Base-by-base conservation (phyloP, 192 early-diverging fungal species). In the Umbelopsis sp. region DNA sequence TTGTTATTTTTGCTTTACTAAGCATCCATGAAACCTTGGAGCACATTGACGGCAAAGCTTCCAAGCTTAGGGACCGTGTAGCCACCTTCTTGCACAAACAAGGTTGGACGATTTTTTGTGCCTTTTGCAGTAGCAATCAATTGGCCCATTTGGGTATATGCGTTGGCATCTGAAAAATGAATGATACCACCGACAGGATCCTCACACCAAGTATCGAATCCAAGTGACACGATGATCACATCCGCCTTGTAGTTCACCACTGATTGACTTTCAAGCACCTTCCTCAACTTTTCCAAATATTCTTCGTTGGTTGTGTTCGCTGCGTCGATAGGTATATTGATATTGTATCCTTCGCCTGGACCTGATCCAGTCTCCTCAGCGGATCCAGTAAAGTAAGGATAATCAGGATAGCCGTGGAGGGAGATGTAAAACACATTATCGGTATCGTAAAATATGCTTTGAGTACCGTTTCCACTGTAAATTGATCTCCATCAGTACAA, bases 351-450 rank as follows among this genome's bases (percentile, higher is more conserved):
- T 74, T 80, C 35, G 7, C 90, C 91, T n/a, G 84, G 80, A 1
- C 85, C 87, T 47, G 76, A 68, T 9, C 90, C 91, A 23, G 22
- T 78, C 49, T 92, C 91, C 1, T 76, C 49, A 1, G 35, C 83
- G 18, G 78, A 64, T 15, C 90, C 91, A 64, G 82, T 87, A 66
- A 86, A 91, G 71, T 82, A 89, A 10, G 91, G 91, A 71, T 90
- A 92, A 25, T 88, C 88, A 2, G 80, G 73, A 10, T 30, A 51
- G 9, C 79, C 85, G 71, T 92, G 91, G 0, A 92, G 66, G 22
- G 88, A 90, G 5, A 85, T 81, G 41, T 88, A 92, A 16, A 91
- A 73, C 1, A 88, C 88, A 74, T 90, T 90, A 16, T 78, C 73
- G 2, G 68, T 71, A 11, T 69, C 64, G 53, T 85, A 87, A 53